Base-by-base conservation (phyloP, 1,284 basidiomycete genomes). In the Pseudozyma hubeiensis region DNA sequence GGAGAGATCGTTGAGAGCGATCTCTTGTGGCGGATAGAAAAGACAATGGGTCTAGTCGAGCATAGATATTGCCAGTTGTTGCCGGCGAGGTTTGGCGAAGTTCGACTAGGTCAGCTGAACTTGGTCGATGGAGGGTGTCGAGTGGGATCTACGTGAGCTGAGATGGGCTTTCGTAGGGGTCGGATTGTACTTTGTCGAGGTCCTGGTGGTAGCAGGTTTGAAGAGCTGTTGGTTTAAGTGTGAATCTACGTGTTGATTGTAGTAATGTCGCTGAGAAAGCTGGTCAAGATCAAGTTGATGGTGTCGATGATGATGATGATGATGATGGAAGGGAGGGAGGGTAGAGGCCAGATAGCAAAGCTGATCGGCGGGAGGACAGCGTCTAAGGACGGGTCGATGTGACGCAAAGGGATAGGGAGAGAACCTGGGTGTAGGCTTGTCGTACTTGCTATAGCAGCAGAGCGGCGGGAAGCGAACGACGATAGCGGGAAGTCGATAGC, bases 401-500 rank as follows among this genome's bases (percentile, higher is more conserved):
- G 41, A 55, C 41, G 61, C 49, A 56, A 44, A 51, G 34, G 47
- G 49, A 50, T 14, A 37, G 37, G 11, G 29, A 33, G 47, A 24
- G 50, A 66, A 66, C 48, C 64, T 66, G 64, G 64, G 64, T 66
- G 29, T 51, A 29, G 29, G 30, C 24, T 37, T 41, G 24, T 16
- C 33, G 37, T n/a, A 55, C 52, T 59, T 54, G 48, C 17, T 9
- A 44, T 37, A 13, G 53, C 34, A n/a, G 48, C 56, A 53, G 41
- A 58, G 58, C 24, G 24, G 45, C 34, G 41, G 48, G 44, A 55
- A 60, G 35, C 57, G 53, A 43, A 53, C 34, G 64, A 60, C 43
- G 49, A 60, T 66, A 57, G 56, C 57, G 56, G 48, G 33, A 59
- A 39, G 41, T 49, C 33, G 37, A 19, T 57, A 51, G 24, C 31